Evolutionary conservation across 2,329 filamentous ascomycete genomes (phyloP), one percentile per base, ranked within the genome.

Genomic region (Ophiostoma novo-ulmi): DNA sequence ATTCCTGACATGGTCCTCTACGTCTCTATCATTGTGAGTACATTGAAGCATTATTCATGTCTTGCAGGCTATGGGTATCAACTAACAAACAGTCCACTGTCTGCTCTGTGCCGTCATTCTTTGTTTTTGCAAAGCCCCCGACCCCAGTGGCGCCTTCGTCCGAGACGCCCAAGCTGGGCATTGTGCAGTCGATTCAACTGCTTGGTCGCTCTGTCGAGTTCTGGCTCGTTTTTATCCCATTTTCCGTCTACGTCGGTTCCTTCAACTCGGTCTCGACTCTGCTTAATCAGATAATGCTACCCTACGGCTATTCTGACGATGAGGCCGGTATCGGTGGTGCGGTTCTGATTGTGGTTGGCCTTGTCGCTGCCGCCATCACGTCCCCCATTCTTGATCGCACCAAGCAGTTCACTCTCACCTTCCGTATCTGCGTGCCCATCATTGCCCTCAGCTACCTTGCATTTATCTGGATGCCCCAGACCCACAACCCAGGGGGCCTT

Each of bases 201-300:
- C 79, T 94, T 64, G 77, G 84, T 66, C 78, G 77, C 41, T 91
- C 88, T 5, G 82, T 86, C 22, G 89, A 94, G 77, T 90, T 97
- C 80, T 97, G 89, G 85, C 85, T 97, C 73, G 80, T 97, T 74
- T 82, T 94, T 73, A 76, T 94, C 72, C 90, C 94, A n/a, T 98
- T 94, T 80, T 82, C 87, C 74, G 80, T 94, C 76, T 97, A 93
- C 79, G 92, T 97, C 73, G 93, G 91, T 76, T 90, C 95, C 82
- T 99, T 99, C 88, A 98, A 98, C 84, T 91, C 91, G 75, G 83
- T 94, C 74, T 96, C 93, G 68, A 91, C 91, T 1, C 87, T 98
- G 1, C 85, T 98, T 11, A 97, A 94, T 81, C 94, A 97, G 78
- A 92, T 98, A 78, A 86, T 98, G 74, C 83, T 87, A 55, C 95